phyloP scores from a whole-genome alignment of 1,284 basidiomycete species.

The Irpex rosettiformis region DNA sequence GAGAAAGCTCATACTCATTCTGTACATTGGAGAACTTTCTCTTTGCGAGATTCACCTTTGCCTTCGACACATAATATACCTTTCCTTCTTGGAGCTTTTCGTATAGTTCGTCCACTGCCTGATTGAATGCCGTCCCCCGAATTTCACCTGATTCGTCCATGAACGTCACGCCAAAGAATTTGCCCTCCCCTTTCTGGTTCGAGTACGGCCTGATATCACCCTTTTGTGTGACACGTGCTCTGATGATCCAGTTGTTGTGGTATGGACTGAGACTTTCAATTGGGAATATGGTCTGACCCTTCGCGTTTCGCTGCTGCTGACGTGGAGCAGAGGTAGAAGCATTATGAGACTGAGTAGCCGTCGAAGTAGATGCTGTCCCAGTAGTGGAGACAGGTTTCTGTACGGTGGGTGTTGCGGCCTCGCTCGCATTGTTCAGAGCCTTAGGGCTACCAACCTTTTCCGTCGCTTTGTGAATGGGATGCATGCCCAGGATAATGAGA shows the following conservation, averaged over 20 bases:
- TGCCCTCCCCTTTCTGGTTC: slow-evolving; percentile 91
- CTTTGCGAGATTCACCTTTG: slow-evolving; percentile 92
- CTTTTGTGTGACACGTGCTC: slow-evolving; percentile 90
- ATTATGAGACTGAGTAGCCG: slow-evolving; percentile 16
- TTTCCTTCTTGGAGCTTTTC: slow-evolving; percentile 87
- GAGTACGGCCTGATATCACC: slow-evolving; percentile 89
- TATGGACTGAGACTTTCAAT: slow-evolving; percentile 97
- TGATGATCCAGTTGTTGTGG: slow-evolving; percentile 99
- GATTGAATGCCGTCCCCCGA: slow-evolving; percentile 89
- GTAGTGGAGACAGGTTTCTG: slow-evolving; percentile 23
- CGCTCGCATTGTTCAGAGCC: slow-evolving; percentile 27
- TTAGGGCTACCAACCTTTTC: slow-evolving; percentile 78
- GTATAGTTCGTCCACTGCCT: slow-evolving; percentile 82
- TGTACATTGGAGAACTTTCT: slow-evolving; percentile 92
- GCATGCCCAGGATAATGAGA: slow-evolving; percentile 80
- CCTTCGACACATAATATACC: slow-evolving; percentile 91
- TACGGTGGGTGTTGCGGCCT: slow-evolving; percentile 18
- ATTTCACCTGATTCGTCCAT: slow-evolving; percentile 98
- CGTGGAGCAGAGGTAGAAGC: slow-evolving; percentile 16
- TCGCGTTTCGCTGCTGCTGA: slow-evolving; percentile 24
- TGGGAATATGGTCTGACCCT: slow-evolving; percentile 60
- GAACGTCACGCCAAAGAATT: slow-evolving; percentile 89
- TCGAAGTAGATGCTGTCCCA: slow-evolving; percentile 10
- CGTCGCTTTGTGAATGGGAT: slow-evolving; percentile 46
- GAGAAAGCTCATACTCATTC: slow-evolving; percentile 93